Evolutionary conservation across 2,329 filamentous ascomycete species (phyloP).

Genomic region (Colletotrichum australisinense): DNA sequence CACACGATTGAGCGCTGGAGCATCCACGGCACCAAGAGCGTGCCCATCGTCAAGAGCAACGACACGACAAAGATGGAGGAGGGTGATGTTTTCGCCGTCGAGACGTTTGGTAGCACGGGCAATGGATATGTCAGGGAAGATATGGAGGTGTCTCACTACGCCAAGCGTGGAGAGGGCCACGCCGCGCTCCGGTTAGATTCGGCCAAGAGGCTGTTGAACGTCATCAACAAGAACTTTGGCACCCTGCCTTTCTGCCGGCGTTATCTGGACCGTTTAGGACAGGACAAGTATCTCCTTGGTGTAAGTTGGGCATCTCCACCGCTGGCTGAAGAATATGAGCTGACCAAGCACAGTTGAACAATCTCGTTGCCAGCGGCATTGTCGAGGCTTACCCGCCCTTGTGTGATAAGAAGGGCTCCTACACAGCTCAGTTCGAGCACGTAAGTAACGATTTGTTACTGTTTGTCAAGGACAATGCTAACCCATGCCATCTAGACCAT

Average conservation of each 20-base stretch:
- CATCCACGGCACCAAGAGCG: constrained; percentile 84
- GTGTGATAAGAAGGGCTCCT: constrained; percentile 92
- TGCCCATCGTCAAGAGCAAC: constrained; percentile 81
- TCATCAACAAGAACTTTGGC: constrained; percentile 97
- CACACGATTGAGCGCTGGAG: constrained; percentile 82
- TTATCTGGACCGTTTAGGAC: constrained; percentile 91
- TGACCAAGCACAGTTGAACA: constrained; percentile 76
- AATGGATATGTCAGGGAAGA: constrained; percentile 82
- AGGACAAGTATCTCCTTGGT: constrained; percentile 93
- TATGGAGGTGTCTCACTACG: constrained; percentile 91
- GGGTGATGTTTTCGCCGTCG: constrained; percentile 84
- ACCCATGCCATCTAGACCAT: constrained; percentile 67
- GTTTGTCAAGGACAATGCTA: not conserved
- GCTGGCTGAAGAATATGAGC: constrained; percentile 40
- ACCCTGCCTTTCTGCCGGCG: constrained; percentile 91
- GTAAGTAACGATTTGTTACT: constrained; percentile 63
- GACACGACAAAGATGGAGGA: constrained; percentile 89
- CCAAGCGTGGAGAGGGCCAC: constrained; percentile 78
- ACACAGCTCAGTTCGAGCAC: constrained; percentile 95
- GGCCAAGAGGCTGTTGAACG: constrained; percentile 85
- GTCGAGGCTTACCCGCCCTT: constrained; percentile 92
- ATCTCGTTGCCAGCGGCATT: constrained; percentile 82
- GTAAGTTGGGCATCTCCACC: constrained; percentile 63
- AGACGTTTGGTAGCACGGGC: constrained; percentile 85
- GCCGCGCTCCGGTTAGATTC: constrained; percentile 82